These are phyloP conservation scores for Clitoria ternatea DNA, from an alignment of 306 rosid genomes.

Conservation along the genomic window DNA sequence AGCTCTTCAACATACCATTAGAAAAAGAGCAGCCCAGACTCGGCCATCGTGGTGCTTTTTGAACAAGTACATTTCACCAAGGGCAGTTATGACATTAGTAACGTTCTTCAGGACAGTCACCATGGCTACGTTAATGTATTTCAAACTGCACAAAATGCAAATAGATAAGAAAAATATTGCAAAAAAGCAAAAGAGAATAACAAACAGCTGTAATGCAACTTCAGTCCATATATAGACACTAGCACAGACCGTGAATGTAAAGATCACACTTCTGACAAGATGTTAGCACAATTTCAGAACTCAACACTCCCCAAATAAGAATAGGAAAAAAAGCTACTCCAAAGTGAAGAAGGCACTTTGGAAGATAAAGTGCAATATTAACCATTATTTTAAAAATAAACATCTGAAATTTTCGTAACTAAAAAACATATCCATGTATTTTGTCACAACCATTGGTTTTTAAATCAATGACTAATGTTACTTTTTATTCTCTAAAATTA, in stretches of 20 bases:
- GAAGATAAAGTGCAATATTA: too few species aligned
- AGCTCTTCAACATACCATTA: conserved; percentile 65
- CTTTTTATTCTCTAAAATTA: too few species aligned
- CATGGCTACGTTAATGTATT: conserved; percentile 97
- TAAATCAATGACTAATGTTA: too few species aligned
- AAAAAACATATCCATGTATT: too few species aligned
- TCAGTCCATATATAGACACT: conserved; percentile 3
- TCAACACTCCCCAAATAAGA: background rate
- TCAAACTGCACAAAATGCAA: conserved; percentile 71
- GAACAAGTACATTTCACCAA: conserved; percentile 95
- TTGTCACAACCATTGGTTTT: too few species aligned
- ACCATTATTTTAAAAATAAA: too few species aligned
- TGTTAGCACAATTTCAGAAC: background rate
- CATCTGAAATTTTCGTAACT: too few species aligned
- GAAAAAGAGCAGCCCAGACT: conserved; percentile 94
- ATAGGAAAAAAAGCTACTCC: too few species aligned
- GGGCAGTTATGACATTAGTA: conserved; percentile 94
- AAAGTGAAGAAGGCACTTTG: too few species aligned
- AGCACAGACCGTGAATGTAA: background rate
- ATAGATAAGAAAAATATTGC: conserved; percentile 11
- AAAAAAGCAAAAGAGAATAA: background rate
- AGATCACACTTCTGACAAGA: conserved; percentile 6
- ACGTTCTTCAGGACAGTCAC: conserved; percentile 97
- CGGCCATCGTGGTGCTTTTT: conserved; percentile 77
- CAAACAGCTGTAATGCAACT: background rate